Percentiles rank a stretch among this genome's conserved stretches.
phyloP scores from a whole-genome alignment of 2,329 filamentous ascomycete genomes.

The Stenocarpella maydis region DNA sequence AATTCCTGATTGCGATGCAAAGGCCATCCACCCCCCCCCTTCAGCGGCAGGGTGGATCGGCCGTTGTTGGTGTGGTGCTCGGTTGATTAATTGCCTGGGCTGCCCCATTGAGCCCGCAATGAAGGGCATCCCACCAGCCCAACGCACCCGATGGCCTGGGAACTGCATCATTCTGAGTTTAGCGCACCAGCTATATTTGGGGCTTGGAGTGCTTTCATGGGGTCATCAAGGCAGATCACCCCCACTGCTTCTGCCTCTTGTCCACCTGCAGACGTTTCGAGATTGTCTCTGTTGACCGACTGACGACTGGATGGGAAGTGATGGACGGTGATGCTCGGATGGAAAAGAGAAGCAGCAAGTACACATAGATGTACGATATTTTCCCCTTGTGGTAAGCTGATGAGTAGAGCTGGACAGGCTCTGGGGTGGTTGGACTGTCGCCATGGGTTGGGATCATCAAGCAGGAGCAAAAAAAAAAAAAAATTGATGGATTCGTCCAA shows the following conservation, averaged over 20 bases:
- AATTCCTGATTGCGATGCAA: constrained; percentile 3
- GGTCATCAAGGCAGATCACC: constrained; percentile 3
- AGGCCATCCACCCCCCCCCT: constrained; percentile 26
- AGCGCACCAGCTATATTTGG: constrained; percentile 33
- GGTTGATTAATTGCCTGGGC: constrained; percentile 10
- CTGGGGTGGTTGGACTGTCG: background rate
- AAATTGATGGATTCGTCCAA: background rate
- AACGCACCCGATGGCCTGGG: constrained; percentile 34
- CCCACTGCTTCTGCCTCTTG: constrained; percentile 5
- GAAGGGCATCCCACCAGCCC: too few relatives aligned
- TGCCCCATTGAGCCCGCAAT: constrained; percentile 18
- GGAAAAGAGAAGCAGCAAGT: background rate
- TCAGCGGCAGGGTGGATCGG: constrained; percentile 29
- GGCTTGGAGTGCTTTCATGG: constrained; percentile 1
- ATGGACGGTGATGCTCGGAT: background rate
- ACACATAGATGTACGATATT: too few relatives aligned
- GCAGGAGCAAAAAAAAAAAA: too few relatives aligned
- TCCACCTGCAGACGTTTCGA: background rate
- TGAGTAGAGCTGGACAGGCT: background rate
- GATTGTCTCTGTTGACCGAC: background rate
- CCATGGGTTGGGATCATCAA: background rate
- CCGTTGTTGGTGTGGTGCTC: background rate
- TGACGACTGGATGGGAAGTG: background rate
- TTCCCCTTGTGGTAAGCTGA: background rate
- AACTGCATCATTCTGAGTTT: constrained; percentile 33